Evolutionary conservation across 371 early-diverging fungal genomes (phyloP), one percentile per base, ranked within the genome.

Genomic region (Mucor mucedo): DNA sequence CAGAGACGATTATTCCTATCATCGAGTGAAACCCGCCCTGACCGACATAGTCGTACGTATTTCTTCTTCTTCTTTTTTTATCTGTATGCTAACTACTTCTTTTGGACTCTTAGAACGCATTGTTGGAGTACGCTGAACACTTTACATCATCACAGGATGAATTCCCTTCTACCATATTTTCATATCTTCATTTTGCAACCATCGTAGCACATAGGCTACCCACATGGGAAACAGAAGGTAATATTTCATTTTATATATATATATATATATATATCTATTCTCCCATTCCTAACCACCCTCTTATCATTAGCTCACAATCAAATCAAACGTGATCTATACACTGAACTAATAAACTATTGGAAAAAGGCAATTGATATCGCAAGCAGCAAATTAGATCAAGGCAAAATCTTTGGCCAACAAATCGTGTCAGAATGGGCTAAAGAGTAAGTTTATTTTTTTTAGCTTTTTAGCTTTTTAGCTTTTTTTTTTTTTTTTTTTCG

Each of bases 361-460:
- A 82, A 84, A 57, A 78, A 84, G 7, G 89, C 91, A 21, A 84
- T 91, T 58, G 78, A 76, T 41, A 88, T 91, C 53, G 87, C 93
- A 1, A 78, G 80, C 14, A 82, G 84, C 30, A 84, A 90, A 59
- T 66, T 91, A 29, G 83, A 84, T 35, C 90, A 91, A 54, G 93
- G 94, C 49, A 91, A 91, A 70, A 78, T 92, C 48, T 90, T 82
- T 71, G 90, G 91, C 11, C 86, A 87, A 21, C 77, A 80, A 58
- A 79, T 87, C 28, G 89, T 93, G 11, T 79, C 78, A 28, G 92
- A 92, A 71, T 95, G 96, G 96, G 91, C 82, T 7, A 81, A 73
- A 65, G 73, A 86, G 84, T 86, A 79, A 61, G 71, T 44, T 7
- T 10, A n/a, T n/a, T 14, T 13, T 28, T 52, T 30, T 14, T 27